Conservation (phyloP, 176 grass and related monocot species). For the Otatea glauca region DNA sequence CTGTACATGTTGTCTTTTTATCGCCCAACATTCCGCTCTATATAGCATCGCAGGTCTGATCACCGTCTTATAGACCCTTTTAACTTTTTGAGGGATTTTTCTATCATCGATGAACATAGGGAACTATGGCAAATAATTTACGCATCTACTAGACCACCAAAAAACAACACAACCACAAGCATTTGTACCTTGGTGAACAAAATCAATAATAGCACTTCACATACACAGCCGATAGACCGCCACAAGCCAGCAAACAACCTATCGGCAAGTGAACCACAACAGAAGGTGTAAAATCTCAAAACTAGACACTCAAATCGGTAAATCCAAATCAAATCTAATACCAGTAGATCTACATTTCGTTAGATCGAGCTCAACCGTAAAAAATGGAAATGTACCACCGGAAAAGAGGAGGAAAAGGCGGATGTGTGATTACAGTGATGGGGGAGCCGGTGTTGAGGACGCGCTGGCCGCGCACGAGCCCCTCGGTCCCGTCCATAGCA, state of each 20-base stretch:
- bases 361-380: conserved; percentile 24
- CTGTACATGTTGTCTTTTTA: too few species aligned
- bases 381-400: conserved; percentile 29
- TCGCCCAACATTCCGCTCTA: too few species aligned
- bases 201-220: neutral
- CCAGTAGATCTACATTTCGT: conserved; percentile 33
- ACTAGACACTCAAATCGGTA: neutral
- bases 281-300: neutral
- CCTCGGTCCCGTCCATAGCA: conserved; percentile 98
- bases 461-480: conserved; percentile 89
- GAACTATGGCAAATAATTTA: neutral
- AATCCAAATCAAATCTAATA: conserved; percentile 18
- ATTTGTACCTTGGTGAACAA: too few species aligned
- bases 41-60: too few species aligned
- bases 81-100: too few species aligned
- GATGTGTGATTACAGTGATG: conserved; percentile 70
- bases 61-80: too few species aligned
- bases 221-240: neutral
- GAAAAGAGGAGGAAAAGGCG: neutral
- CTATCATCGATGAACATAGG: neutral
- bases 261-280: neutral
- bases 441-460: conserved; percentile 98
- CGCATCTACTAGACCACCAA: neutral
- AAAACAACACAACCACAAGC: neutral
- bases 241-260: neutral